These are phyloP conservation scores for Piedraia hortae DNA, from an alignment of 2,329 filamentous ascomycete species.

Conservation along the genomic window DNA sequence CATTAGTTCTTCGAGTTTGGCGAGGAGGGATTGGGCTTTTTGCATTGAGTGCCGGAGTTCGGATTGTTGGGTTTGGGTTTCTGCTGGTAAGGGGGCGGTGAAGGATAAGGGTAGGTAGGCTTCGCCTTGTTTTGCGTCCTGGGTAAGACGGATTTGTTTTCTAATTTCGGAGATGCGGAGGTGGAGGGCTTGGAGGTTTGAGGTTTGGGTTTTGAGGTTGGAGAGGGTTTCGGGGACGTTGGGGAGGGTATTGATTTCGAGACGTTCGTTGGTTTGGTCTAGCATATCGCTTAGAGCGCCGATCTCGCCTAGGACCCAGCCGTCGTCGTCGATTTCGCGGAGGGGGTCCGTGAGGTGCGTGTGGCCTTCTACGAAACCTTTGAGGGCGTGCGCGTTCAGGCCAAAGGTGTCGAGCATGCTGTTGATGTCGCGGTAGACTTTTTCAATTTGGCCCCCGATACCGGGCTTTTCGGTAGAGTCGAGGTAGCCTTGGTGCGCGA, in stretches of 20 bases:
- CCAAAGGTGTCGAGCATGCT: constrained; percentile 87
- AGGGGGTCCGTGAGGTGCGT: constrained; percentile 23
- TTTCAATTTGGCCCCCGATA: constrained; percentile 21
- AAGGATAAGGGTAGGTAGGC: too few species aligned
- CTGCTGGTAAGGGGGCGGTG: constrained; percentile 50
- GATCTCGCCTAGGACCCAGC: constrained; percentile 54
- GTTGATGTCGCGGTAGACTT: constrained; percentile 50
- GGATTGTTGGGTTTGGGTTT: constrained; percentile 59
- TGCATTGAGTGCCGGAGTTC: constrained; percentile 55
- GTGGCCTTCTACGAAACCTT: constrained; percentile 38
- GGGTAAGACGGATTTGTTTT: constrained; percentile 40
- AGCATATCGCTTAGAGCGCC: constrained; percentile 29
- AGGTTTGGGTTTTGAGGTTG: constrained; percentile 33
- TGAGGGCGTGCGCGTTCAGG: constrained; percentile 46
- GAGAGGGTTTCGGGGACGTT: constrained; percentile 41
- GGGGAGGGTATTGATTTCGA: constrained; percentile 41
- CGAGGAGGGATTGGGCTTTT: constrained; percentile 43
- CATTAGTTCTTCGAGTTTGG: constrained; percentile 53
- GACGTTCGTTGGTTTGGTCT: constrained; percentile 29
- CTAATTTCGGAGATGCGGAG: constrained; percentile 54
- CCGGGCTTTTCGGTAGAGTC: constrained; percentile 15
- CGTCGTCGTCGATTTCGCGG: constrained; percentile 28
- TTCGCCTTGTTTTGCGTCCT: constrained; percentile 39
- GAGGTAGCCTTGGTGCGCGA: constrained; percentile 25
- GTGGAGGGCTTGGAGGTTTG: constrained; percentile 43